phyloP scores from a whole-genome alignment of 169 alveolate genomes.

The Plasmodium yoelii region DNA sequence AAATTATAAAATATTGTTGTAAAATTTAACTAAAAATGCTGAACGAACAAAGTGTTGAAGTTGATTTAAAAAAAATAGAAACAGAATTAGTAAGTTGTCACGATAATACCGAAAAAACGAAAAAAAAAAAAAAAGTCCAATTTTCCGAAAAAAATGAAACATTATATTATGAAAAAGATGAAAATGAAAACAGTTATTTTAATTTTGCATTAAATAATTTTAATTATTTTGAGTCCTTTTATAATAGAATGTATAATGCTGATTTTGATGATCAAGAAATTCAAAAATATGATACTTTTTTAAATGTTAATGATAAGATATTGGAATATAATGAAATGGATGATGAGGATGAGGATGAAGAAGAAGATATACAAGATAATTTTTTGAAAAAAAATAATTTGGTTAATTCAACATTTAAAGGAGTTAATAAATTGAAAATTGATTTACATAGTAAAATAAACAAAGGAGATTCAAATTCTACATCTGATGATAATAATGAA shows the following conservation, averaged over 20 bases:
- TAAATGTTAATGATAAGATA: constrained; percentile 11
- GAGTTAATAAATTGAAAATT: constrained; percentile 6
- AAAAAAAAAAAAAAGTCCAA: constrained; percentile 62
- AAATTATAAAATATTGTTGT: background rate
- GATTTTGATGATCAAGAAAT: constrained; percentile 42
- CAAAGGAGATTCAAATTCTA: background rate
- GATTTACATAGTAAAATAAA: background rate
- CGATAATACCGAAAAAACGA: constrained; percentile 29
- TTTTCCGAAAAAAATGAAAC: constrained; percentile 76
- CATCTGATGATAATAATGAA: background rate
- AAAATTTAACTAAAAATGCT: constrained; percentile 27
- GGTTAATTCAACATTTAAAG: background rate
- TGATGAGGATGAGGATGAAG: background rate
- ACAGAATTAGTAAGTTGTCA: constrained; percentile 10
- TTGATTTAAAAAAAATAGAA: constrained; percentile 40
- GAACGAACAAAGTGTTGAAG: constrained; percentile 51
- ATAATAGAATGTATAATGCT: constrained; percentile 42
- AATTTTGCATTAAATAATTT: constrained; percentile 53
- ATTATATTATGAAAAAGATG: constrained; percentile 74
- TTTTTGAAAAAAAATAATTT: background rate
- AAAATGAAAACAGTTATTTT: constrained; percentile 71
- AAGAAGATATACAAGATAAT: background rate
- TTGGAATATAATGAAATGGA: background rate
- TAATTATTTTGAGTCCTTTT: constrained; percentile 72
- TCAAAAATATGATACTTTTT: constrained; percentile 15